phyloP scores from a whole-genome alignment of 148 eudicot species.

The Rhododendron ovatum region DNA sequence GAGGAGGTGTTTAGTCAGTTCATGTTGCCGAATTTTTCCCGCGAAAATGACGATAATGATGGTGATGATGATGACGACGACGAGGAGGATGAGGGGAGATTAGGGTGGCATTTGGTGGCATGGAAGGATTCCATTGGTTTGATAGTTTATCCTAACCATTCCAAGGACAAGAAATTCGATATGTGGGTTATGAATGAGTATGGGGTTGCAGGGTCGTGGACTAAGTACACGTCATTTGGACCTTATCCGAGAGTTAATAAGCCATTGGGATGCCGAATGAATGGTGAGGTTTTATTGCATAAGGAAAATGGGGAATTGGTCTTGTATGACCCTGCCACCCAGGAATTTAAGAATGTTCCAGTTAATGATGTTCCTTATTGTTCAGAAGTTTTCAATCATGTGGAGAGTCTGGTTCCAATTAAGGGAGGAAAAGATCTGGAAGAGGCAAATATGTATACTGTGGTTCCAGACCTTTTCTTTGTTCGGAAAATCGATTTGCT shows the following conservation, averaged over 20 bases:
- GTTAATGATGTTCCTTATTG: constrained; percentile 12
- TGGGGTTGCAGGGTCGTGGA: constrained; percentile 11
- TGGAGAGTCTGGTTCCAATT: constrained; percentile 17
- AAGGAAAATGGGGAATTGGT: constrained; percentile 10
- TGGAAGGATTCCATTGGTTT: constrained; percentile 14
- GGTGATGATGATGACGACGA: neutral
- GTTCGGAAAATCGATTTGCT: constrained; percentile 15
- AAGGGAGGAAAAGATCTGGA: constrained; percentile 11
- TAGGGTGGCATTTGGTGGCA: constrained; percentile 14
- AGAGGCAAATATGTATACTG: neutral
- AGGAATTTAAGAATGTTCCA: constrained; percentile 14
- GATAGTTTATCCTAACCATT: constrained; percentile 5
- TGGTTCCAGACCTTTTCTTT: constrained; percentile 13
- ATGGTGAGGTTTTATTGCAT: constrained; percentile 21
- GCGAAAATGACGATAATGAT: neutral
- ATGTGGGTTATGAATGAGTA: constrained; percentile 24
- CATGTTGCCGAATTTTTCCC: neutral
- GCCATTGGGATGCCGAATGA: constrained; percentile 18
- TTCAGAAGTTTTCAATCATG: constrained; percentile 23
- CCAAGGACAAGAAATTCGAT: constrained; percentile 1
- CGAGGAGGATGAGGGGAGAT: constrained; percentile 7
- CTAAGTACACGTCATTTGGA: constrained; percentile 4
- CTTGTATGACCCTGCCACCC: constrained; percentile 19
- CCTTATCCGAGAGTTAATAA: constrained; percentile 10
- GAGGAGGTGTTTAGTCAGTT: constrained; percentile 5